Percentiles rank a stretch among this genome's conserved stretches.
phyloP scores from a whole-genome alignment of 192 early-diverging fungal genomes.

The Dissophora globulifera region DNA sequence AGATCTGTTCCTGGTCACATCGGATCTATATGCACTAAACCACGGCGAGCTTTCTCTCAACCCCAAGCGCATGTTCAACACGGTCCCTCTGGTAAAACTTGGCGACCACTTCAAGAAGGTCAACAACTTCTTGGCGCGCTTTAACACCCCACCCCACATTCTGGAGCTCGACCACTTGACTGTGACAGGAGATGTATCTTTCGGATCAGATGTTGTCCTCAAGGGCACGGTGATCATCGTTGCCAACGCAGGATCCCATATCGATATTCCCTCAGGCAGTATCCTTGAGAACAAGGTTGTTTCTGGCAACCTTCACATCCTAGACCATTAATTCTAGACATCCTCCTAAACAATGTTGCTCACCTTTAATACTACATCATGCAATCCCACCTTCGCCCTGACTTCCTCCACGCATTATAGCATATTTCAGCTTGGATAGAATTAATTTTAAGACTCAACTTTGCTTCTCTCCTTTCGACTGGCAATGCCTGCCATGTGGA shows the following conservation, averaged over 20 bases:
- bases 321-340: constrained; percentile 89
- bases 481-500: too few species aligned
- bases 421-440: too few species aligned
- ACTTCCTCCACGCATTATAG: too few species aligned
- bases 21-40: constrained; percentile 91
- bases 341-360: too few species aligned
- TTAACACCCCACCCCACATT: constrained; percentile 94
- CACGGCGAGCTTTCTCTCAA: constrained; percentile 94
- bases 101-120: constrained; percentile 99
- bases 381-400: too few species aligned
- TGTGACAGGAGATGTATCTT: constrained; percentile 98
- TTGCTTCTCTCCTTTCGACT: too few species aligned
- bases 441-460: too few species aligned
- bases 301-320: constrained; percentile 91
- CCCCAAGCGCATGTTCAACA: constrained; percentile 93
- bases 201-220: constrained; percentile 90
- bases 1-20: constrained; percentile 96
- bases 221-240: constrained; percentile 98
- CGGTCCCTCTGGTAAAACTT: constrained; percentile 94
- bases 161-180: constrained; percentile 98
- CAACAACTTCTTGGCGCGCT: constrained; percentile 88
- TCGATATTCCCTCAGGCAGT: constrained; percentile 94
- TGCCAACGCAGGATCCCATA: constrained; percentile 94
- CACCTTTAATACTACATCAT: too few species aligned
- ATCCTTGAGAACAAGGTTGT: constrained; percentile 99